phyloP scores from a whole-genome alignment of 495 filamentous ascomycete genomes.

The Clavariopsis aquatica region DNA sequence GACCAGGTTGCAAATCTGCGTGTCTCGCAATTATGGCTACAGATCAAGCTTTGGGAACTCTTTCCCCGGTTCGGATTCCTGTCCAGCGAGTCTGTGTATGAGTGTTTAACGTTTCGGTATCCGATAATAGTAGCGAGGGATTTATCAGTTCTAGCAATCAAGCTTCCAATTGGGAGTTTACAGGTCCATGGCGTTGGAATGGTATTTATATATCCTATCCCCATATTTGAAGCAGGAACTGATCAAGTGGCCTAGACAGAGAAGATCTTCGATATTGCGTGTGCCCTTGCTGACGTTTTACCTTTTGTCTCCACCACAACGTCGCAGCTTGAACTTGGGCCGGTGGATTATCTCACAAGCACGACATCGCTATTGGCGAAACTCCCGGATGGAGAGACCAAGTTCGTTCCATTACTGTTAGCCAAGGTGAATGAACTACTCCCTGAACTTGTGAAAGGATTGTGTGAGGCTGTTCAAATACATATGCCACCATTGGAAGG shows the following conservation, averaged over 20 bases:
- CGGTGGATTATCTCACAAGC: conserved; percentile 9
- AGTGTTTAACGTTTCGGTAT: conserved; percentile 28
- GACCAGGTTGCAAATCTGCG: conserved; percentile 28
- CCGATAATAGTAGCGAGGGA: conserved; percentile 18
- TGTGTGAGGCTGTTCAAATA: conserved; percentile 4
- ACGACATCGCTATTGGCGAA: conserved; percentile 8
- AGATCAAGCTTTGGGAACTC: conserved; percentile 31
- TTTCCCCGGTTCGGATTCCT: conserved; percentile 30
- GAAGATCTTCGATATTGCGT: conserved; percentile 29
- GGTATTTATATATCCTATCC: background rate
- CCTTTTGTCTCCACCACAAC: conserved; percentile 11
- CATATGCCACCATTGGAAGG: background rate
- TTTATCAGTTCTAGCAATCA: conserved; percentile 16
- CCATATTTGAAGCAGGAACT: background rate
- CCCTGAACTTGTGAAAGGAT: conserved; percentile 8
- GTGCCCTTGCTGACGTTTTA: conserved; percentile 24
- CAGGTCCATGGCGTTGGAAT: conserved; percentile 27
- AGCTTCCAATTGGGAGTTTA: conserved; percentile 17
- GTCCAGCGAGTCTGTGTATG: conserved; percentile 21
- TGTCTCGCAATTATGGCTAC: conserved; percentile 28
- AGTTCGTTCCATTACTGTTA: conserved; percentile 20
- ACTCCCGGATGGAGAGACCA: conserved; percentile 11
- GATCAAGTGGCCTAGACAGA: conserved; percentile 6
- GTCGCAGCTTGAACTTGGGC: conserved; percentile 12
- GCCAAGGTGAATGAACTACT: conserved; percentile 19